Base-by-base conservation (phyloP, 1,139 yeast genomes). In the Geotrichum macrosporum region DNA sequence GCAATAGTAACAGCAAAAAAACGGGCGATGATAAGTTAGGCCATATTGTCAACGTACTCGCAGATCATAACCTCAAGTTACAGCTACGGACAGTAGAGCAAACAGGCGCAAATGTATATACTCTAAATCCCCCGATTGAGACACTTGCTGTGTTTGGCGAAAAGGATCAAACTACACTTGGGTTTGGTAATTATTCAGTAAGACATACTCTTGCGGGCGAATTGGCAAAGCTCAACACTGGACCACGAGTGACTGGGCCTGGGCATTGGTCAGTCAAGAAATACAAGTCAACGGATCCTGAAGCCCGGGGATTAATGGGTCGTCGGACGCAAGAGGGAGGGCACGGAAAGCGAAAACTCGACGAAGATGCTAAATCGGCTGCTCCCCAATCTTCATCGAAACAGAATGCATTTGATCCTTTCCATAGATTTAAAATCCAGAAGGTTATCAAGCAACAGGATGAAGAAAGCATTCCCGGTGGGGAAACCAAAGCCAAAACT, bases 51-150 rank as follows among this genome's bases (percentile, higher is more conserved):
- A 26, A 29, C 6, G 37, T 49, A 27, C 30, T 49, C 15, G 24
- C 30, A 12, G 41, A 32, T 27, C 46, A 32, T 39, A 47, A 47
- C 21, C 22, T 49, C 16, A 27, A 34, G 8, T 37, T 42, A 19
- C 44, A 46, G 10, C 15, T 37, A 15, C 43, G 38, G 10, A 21
- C 21, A 5, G 41, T 38, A 6, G 43, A 38, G 8, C 29, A 37
- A 12, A 20, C 22, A 5, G 43, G 42, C 6, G 50, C 55, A 9
- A 50, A 41, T 19, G 58, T 55, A 18, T 56, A 54, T 36, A 49
- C 50, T 13, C 44, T 61, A 13, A 63, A 62, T 6, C 68, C 65
- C 13, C 65, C 70, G 1, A 41, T 67, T n/a, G 69, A 67, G 49
- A 56, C 53, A 13, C 48, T 65, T 9, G 63, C 60, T 1, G 34